Evolutionary conservation across 768 basidiomycete species (phyloP).

Genomic region (Amanita inopinata): DNA sequence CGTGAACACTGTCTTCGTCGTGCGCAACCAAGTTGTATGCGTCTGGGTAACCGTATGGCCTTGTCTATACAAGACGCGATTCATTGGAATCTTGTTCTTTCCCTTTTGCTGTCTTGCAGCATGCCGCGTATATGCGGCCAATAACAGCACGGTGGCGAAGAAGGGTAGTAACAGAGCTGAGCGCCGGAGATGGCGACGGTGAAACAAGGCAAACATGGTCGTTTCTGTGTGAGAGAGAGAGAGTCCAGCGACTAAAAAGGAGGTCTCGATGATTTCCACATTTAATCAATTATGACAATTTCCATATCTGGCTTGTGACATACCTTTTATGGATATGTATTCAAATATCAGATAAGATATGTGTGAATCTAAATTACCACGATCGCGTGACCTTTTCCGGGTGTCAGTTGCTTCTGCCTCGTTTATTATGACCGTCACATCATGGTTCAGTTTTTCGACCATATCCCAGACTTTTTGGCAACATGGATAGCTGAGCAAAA

Average conservation of each 20-base stretch:
- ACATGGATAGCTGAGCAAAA: slow-evolving; percentile 55
- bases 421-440: background rate
- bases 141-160: background rate
- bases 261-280: background rate
- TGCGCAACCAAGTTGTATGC: slow-evolving; percentile 9
- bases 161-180: background rate
- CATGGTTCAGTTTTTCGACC: slow-evolving; percentile 52
- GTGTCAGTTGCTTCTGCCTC: background rate
- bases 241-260: background rate
- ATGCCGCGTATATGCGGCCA: slow-evolving; percentile 1
- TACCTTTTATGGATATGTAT: too few species aligned
- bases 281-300: too few species aligned
- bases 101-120: background rate
- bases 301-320: too few species aligned
- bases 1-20: slow-evolving; percentile 10
- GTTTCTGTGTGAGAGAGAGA: background rate
- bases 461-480: slow-evolving; percentile 42
- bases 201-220: background rate
- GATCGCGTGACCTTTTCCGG: too few species aligned
- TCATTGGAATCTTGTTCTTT: background rate
- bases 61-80: background rate
- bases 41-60: slow-evolving; percentile 11
- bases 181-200: background rate
- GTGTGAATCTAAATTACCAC: too few species aligned
- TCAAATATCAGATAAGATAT: too few species aligned